phyloP scores from a whole-genome alignment of 805 yeast species.

The Tetrapisispora namnaoensis region DNA sequence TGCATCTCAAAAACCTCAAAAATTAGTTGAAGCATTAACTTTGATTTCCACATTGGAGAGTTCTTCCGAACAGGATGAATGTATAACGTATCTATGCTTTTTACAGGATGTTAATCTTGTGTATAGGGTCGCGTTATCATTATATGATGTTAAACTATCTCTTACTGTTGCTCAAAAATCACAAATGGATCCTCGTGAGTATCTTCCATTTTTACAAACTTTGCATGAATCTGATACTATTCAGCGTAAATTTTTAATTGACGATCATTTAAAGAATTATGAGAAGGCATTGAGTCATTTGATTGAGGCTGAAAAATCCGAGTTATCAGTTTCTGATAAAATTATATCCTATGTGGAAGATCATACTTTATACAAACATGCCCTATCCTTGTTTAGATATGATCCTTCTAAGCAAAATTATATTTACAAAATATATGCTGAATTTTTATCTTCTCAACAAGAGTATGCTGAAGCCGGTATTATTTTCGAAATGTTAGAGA shows the following conservation, averaged over 20 bases:
- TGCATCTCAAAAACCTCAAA: constrained; percentile 87
- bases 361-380: constrained; percentile 62
- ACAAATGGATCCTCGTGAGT: constrained; percentile 96
- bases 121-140: constrained; percentile 69
- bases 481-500: constrained; percentile 59
- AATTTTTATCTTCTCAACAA: constrained; percentile 43
- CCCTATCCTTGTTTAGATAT: constrained; percentile 52
- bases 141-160: constrained; percentile 74
- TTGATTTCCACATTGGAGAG: constrained; percentile 46
- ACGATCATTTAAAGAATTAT: constrained; percentile 59
- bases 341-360: constrained; percentile 56
- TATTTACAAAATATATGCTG: constrained; percentile 56
- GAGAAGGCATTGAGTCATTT: constrained; percentile 63
- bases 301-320: constrained; percentile 34
- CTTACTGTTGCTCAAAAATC: constrained; percentile 88
- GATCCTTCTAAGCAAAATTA: constrained; percentile 43
- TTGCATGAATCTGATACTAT: constrained; percentile 57
- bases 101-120: constrained; percentile 79
- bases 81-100: constrained; percentile 80
- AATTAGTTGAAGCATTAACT: constrained; percentile 60
- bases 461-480: constrained; percentile 68
- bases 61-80: constrained; percentile 44
- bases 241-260: constrained; percentile 68
- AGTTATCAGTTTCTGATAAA: constrained; percentile 38
- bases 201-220: constrained; percentile 80